Evolutionary conservation across 257 asterid species (phyloP), one percentile per base, ranked within the genome.

Genomic region (Solanum pimpinellifolium): DNA sequence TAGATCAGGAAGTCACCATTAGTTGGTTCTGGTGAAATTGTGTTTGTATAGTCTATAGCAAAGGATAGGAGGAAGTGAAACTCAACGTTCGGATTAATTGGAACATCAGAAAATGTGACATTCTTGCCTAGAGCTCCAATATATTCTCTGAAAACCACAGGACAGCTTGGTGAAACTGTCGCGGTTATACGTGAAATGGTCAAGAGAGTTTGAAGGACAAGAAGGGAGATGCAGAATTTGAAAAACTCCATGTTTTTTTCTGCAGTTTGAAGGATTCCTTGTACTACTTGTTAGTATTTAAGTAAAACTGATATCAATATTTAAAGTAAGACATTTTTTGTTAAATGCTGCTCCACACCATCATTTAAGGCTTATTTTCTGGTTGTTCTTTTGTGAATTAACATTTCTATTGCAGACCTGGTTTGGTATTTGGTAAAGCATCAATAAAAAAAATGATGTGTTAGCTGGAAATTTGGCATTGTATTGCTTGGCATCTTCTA

Each of bases 31-130:
- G 97, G 94, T 73, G 88, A 35, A 6, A 68, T 14, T 11, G 93
- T 52, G 29, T 87, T 81, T 3, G 92, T 92, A 91, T 93, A 93
- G 92, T 93, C 98, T 39, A 94, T 90, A 75, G 98, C 96, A 88
- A 94, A 93, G 41, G 98, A 91, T 87, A 94, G 94, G 89, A 94
- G 91, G 90, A 93, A 95, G 86, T 93, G 98, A 87, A 95, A 91
- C 8, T 91, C 91, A 29, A 93, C 72, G 5, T 66, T 10, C 44
- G 93, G 86, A 31, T 85, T 62, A 33, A 85, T 85, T 85, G 97
- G 96, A 14, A 95, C 90, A 46, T 94, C 95, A 1, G 95, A 88
- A 76, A 95, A 93, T 33, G 70, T 89, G 27, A 93, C 91, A 8
- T 91, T 92, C 23, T 87, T 88, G 47, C 35, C 87, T 76, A 93